A percentile compares a stretch with the other conserved stretches of the same genome.
Conservation (phyloP, 164 flowering plant species). For the Kingdonia uniflora region DNA sequence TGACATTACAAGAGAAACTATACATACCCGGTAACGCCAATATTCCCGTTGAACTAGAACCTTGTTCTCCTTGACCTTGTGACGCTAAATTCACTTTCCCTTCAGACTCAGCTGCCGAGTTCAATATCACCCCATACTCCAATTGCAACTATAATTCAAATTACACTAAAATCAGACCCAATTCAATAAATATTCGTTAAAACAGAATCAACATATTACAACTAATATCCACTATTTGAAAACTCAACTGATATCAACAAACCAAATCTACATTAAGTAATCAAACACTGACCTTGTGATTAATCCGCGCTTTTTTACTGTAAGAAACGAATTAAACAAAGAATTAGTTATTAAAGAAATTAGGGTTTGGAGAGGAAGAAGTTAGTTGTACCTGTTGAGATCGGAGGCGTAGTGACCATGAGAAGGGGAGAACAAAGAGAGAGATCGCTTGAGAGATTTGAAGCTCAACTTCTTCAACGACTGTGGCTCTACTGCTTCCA, state of each 20-base stretch:
- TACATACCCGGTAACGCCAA: slow-evolving; percentile 65
- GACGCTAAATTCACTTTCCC: slow-evolving; percentile 17
- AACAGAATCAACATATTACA: too few species aligned
- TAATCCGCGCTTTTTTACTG: slow-evolving; percentile 70
- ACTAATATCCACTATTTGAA: too few species aligned
- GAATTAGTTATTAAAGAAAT: background rate
- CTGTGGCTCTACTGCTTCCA: slow-evolving; percentile 90
- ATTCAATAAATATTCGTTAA: too few species aligned
- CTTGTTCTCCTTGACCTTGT: slow-evolving; percentile 18
- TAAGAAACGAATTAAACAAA: slow-evolving; percentile 9
- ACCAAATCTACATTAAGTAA: background rate
- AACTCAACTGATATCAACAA: background rate
- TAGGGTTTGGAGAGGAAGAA: slow-evolving; percentile 4
- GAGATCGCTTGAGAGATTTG: slow-evolving; percentile 76
- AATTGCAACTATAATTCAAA: slow-evolving; percentile 41
- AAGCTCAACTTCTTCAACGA: slow-evolving; percentile 84
- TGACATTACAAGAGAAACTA: background rate
- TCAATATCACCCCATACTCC: slow-evolving; percentile 52
- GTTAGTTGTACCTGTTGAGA: slow-evolving; percentile 37
- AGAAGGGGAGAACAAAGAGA: slow-evolving; percentile 68
- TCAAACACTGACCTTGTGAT: slow-evolving; percentile 54
- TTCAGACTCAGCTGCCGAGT: slow-evolving; percentile 17
- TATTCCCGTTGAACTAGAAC: slow-evolving; percentile 29
- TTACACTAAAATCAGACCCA: background rate
- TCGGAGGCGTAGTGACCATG: slow-evolving; percentile 58